Base-by-base conservation (phyloP, 352 stramenopile species). In the Phytophthora crassamura region DNA sequence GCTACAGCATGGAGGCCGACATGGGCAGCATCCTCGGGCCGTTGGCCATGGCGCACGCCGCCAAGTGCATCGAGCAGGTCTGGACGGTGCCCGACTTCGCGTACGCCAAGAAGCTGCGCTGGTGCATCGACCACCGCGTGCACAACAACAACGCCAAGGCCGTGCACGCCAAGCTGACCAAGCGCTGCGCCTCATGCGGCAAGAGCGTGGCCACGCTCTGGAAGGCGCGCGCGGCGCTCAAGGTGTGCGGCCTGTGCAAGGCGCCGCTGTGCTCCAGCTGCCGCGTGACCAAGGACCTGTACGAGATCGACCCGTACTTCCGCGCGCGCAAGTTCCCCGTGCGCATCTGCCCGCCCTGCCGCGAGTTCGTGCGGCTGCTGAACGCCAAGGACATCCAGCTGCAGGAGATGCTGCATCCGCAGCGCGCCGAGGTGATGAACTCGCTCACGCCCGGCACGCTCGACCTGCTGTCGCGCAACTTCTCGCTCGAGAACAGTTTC, bases 1-100 rank as follows among this genome's bases (percentile, higher is more conserved):
- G 65, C 55, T 77, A 56, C 49, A 78, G 69, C n/a, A 78, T 78
- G 69, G 69, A 75, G 43, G 69, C 66, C 30, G 65, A 77, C 16
- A 73, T 72, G 60, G 58, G 61, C 30, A 72, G 61, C 18, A 77
- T 74, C 35, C 48, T 74, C 22, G 69, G 69, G 0, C 46, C 53
- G 1, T 39, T 77, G 51, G 69, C 65, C 5, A 77, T 77, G 54
- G 56, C 54, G n/a, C 69, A 77, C 30, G 69, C 69, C 0, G 61
- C 69, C 39, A 70, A 69, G 28, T 74, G 69, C 51, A 74, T 77
- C 45, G 69, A 77, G 25, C 59, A 70, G 25, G 60, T 77, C 42
- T 77, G 69, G 69, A 77, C 59, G 0, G 59, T 70, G 10, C 65
- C 64, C 1, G 65, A 70, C 39, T 74, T 77, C 48, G 59, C 69